phyloP scores from a whole-genome alignment of 1,284 basidiomycete genomes.

The Ceratobasidium sp. region DNA sequence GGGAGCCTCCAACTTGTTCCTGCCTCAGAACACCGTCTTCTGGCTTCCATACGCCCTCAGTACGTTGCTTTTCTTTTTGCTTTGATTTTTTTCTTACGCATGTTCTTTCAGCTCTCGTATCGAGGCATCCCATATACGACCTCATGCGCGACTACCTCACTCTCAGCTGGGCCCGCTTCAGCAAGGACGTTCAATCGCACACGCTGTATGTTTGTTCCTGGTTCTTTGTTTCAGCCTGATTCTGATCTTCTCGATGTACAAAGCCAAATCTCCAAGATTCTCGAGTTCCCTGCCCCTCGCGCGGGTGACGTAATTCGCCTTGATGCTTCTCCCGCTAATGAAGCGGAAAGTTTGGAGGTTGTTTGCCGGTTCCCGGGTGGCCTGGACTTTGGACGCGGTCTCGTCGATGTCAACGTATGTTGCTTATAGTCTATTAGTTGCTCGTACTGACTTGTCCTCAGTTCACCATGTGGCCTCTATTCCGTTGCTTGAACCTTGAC shows the following conservation, averaged over 20 bases:
- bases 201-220: conserved; percentile 71
- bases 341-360: conserved; percentile 80
- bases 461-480: conserved; percentile 97
- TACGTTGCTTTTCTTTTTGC: conserved; percentile 61
- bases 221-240: conserved; percentile 20
- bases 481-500: conserved; percentile 94
- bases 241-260: conserved; percentile 25
- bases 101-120: conserved; percentile 76
- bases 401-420: conserved; percentile 80
- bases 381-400: conserved; percentile 83
- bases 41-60: conserved; percentile 94
- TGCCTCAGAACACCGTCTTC: conserved; percentile 89
- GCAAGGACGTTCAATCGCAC: conserved; percentile 90
- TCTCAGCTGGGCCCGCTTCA: conserved; percentile 92
- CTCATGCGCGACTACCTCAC: conserved; percentile 94
- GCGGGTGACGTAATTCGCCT: conserved; percentile 87
- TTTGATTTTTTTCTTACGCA: conserved; percentile 10
- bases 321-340: conserved; percentile 65
- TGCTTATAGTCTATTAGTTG: not conserved
- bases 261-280: conserved; percentile 58
- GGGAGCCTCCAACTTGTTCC: conserved; percentile 86
- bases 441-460: conserved; percentile 41
- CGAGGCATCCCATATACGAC: conserved; percentile 92
- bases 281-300: conserved; percentile 79
- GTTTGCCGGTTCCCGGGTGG: conserved; percentile 88